phyloP scores from a whole-genome alignment of 805 yeast genomes.

The Metschnikowia baotianmanensis region DNA sequence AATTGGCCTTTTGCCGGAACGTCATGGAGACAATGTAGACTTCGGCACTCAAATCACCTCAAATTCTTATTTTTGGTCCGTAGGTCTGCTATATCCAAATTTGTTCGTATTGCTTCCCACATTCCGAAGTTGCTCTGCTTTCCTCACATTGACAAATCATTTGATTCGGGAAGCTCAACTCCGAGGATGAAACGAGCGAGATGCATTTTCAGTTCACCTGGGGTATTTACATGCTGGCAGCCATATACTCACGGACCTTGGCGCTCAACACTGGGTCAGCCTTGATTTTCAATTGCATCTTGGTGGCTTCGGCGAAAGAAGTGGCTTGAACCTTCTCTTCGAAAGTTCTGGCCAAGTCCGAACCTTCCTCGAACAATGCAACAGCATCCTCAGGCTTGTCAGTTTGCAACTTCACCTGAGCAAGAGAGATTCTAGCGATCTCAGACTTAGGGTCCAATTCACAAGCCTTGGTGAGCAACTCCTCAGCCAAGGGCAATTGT shows the following conservation, averaged over 20 bases:
- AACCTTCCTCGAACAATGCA: slow-evolving; percentile 75
- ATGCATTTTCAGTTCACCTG: neutral
- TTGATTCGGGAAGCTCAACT: too few relatives aligned
- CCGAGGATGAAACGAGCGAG: neutral
- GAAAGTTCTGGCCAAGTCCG: slow-evolving; percentile 75
- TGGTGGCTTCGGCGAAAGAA: slow-evolving; percentile 89
- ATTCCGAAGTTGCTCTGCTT: neutral
- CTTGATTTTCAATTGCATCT: slow-evolving; percentile 78
- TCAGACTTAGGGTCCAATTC: slow-evolving; percentile 86
- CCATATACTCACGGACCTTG: slow-evolving; percentile 51
- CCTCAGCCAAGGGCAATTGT: slow-evolving; percentile 52
- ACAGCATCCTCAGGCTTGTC: slow-evolving; percentile 83
- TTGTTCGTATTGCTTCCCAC: neutral
- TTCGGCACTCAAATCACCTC: slow-evolving; percentile 4
- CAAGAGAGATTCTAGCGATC: slow-evolving; percentile 84
- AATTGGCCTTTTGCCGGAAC: slow-evolving; percentile 1
- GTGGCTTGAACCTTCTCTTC: slow-evolving; percentile 90
- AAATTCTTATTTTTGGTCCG: neutral
- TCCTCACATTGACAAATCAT: too few relatives aligned
- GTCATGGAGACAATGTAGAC: slow-evolving; percentile 1
- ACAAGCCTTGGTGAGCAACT: slow-evolving; percentile 69
- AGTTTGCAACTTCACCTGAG: slow-evolving; percentile 83
- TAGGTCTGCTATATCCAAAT: neutral
- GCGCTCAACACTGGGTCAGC: slow-evolving; percentile 62
- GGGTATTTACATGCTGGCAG: slow-evolving; percentile 10